Percentiles rank a stretch among this genome's conserved stretches.
These are phyloP conservation scores for Ustilago trichophora DNA, from an alignment of 1,284 basidiomycete species.

Conservation along the genomic window DNA sequence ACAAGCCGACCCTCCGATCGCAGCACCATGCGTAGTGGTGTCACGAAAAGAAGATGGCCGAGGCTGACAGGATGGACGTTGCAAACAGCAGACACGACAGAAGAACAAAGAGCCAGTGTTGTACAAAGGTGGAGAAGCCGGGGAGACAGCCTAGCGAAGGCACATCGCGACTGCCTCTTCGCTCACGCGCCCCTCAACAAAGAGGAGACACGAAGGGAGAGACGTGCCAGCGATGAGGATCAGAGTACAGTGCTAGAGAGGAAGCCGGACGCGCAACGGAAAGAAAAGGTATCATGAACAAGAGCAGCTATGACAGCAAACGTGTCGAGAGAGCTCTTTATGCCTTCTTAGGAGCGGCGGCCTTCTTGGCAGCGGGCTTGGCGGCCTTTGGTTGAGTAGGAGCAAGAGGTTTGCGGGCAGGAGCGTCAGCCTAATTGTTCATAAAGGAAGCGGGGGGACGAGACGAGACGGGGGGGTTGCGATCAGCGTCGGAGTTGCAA, in stretches of 20 bases:
- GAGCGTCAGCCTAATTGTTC: slow-evolving; percentile 47
- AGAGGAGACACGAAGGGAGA: not conserved
- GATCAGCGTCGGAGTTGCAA: slow-evolving; percentile 39
- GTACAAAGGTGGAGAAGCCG: slow-evolving; percentile 28
- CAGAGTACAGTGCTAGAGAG: slow-evolving; percentile 30
- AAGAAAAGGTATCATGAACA: slow-evolving; percentile 36
- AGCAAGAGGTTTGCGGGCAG: slow-evolving; percentile 48
- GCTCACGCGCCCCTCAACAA: not conserved
- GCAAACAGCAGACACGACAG: slow-evolving; percentile 29
- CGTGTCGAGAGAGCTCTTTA: slow-evolving; percentile 15
- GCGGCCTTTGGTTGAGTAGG: slow-evolving; percentile 52
- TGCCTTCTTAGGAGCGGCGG: slow-evolving; percentile 55
- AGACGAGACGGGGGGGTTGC: slow-evolving; percentile 10
- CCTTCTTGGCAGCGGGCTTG: slow-evolving; percentile 65
- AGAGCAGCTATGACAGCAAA: slow-evolving; percentile 14
- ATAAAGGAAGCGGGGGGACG: slow-evolving; percentile 1
- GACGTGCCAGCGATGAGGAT: slow-evolving; percentile 10
- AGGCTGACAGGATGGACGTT: not conserved
- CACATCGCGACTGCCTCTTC: slow-evolving; percentile 2
- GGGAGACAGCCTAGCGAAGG: slow-evolving; percentile 22
- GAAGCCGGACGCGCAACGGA: slow-evolving; percentile 17
- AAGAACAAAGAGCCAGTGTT: slow-evolving; percentile 37
- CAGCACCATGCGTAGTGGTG: not conserved
- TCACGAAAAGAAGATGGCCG: not conserved
- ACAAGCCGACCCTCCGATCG: not conserved